Base-by-base conservation (phyloP, 352 stramenopile species). In the Elongisporangium undulatum region DNA sequence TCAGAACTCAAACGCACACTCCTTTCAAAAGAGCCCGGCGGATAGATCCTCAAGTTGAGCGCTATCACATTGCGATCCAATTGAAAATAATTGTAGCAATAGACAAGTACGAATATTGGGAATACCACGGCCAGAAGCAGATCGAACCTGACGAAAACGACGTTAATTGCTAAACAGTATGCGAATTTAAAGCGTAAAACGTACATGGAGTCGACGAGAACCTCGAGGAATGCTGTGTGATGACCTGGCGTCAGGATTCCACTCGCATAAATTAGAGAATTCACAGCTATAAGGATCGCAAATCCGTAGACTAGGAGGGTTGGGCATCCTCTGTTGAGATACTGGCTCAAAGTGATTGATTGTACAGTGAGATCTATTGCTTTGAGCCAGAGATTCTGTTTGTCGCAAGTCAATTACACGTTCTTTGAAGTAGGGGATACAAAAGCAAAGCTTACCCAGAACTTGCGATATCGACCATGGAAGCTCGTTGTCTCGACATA, bases 21-120 rank as follows among this genome's bases (percentile, higher is more conserved):
- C 2, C 63, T 61, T 51, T 82, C 73, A 8, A 82, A 77, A 49
- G 56, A 68, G 22, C 64, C 72, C 6, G 41, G 52, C 1, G 58
- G 56, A 0, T 69, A 50, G 2, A 62, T 51, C 21, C 63, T 20
- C 0, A 67, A 24, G 53, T 73, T 69, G 6, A 69, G 63, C 3
- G 45, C 49, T 17, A 75, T 68, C 16, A 62, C 54, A 2, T 66
- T 51, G 6, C 65, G 70, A 48, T 77, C 62, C 34, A 78, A 74
- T 4, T 70, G 41, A 39, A 79, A 79, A 24, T 69, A 65, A 24
- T 55, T 7, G 26, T 69, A 73, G 53, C 69, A 71, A 26, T 71
- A 79, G 0, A 69, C 23, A 0, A 79, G 56, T 2, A 75, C 54
- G 3, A 57, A 2, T 24, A 79, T 67, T n/a, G 73, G 73, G 8